Evolutionary conservation across 257 asterid genomes (phyloP).

Genomic region (Dorcoceras hygrometricum): DNA sequence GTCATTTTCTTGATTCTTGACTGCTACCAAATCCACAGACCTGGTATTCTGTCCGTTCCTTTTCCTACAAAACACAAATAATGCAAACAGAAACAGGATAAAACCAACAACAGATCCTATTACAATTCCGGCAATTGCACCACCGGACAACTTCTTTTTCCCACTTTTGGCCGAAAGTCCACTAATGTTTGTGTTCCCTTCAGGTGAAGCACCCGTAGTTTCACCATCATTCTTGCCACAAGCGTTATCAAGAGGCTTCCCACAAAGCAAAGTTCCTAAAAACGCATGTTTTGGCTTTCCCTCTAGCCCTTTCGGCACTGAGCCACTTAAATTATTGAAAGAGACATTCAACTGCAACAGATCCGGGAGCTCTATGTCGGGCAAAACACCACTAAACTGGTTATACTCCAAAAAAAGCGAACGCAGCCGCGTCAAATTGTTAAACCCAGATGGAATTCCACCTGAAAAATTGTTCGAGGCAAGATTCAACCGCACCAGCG

Average conservation of each 20-base stretch:
- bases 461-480: conserved; percentile 66
- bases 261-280: conserved; percentile 63
- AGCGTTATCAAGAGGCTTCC: conserved; percentile 56
- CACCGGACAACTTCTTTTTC: conserved; percentile 52
- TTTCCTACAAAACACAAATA: conserved; percentile 60
- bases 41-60: conserved; percentile 46
- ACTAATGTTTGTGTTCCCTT: conserved; percentile 4
- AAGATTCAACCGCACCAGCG: conserved; percentile 56
- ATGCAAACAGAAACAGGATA: conserved; percentile 38
- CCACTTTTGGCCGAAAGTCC: conserved; percentile 19
- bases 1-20: conserved; percentile 54
- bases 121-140: conserved; percentile 80
- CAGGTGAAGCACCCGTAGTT: conserved; percentile 36
- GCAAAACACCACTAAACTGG: conserved; percentile 49
- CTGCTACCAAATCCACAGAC: conserved; percentile 45
- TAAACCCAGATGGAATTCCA: conserved; percentile 39
- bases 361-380: conserved; percentile 47
- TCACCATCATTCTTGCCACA: conserved; percentile 38
- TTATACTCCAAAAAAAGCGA: conserved; percentile 60
- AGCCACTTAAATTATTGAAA: conserved; percentile 58
- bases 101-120: conserved; percentile 67
- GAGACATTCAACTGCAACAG: conserved; percentile 72
- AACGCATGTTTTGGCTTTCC: conserved; percentile 42
- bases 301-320: conserved; percentile 56
- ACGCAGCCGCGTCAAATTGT: conserved; percentile 61